phyloP scores from a whole-genome alignment of 768 basidiomycete species.

The Lyophyllum shimeji region DNA sequence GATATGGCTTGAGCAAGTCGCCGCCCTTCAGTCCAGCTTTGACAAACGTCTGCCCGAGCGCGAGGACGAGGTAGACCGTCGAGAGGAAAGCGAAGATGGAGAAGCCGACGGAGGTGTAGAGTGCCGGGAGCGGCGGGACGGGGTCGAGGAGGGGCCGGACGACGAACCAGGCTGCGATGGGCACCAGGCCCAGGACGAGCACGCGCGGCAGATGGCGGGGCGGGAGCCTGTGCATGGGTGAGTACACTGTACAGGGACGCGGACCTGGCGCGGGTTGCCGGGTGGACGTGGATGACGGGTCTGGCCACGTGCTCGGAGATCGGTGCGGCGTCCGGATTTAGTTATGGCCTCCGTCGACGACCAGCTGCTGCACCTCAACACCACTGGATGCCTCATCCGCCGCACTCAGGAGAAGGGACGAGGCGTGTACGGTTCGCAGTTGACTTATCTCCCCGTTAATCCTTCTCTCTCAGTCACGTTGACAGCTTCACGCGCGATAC shows the following conservation, averaged over 20 bases:
- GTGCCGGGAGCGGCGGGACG: conserved; percentile 62
- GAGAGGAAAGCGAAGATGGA: conserved; percentile 80
- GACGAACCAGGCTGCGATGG: conserved; percentile 73
- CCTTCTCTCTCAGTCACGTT: not conserved
- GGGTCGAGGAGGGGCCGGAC: conserved; percentile 71
- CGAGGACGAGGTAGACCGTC: conserved; percentile 78
- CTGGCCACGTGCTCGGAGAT: conserved; percentile 18
- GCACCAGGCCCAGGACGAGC: conserved; percentile 58
- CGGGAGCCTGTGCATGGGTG: conserved; percentile 23
- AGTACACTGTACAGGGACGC: not conserved
- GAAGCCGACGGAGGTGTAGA: conserved; percentile 82
- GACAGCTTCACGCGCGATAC: conserved; percentile 52
- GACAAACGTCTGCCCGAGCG: conserved; percentile 77
- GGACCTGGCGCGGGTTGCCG: not conserved
- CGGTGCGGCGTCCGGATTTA: conserved; percentile 12
- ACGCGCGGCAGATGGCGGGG: conserved; percentile 53
- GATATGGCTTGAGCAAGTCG: conserved; percentile 84
- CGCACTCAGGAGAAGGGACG: conserved; percentile 49
- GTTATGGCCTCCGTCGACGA: conserved; percentile 4
- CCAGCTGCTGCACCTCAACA: conserved; percentile 38
- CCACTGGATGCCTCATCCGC: conserved; percentile 47
- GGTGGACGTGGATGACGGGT: not conserved
- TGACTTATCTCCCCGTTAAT: not conserved
- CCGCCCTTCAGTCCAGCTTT: conserved; percentile 80
- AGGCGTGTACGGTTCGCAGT: conserved; percentile 59